Evolutionary conservation across 441 rosid genomes (phyloP).

Genomic region (Hura crepitans): DNA sequence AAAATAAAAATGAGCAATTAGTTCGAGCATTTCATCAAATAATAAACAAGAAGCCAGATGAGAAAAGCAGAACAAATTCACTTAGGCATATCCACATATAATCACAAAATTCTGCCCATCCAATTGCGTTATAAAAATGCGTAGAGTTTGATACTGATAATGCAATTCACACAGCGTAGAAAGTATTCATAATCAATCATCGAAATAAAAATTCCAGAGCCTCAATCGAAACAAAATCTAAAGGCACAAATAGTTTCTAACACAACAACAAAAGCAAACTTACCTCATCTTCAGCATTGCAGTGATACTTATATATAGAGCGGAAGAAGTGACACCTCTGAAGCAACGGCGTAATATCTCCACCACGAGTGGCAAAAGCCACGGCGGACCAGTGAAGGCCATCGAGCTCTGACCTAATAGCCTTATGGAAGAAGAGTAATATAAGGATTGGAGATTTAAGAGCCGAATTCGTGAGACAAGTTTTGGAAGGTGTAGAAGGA

Average conservation of each 20-base stretch:
- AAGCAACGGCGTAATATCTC: constrained; percentile 43
- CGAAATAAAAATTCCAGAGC: background rate
- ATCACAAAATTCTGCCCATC: background rate
- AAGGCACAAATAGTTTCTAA: background rate
- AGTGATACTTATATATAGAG: constrained; percentile 62
- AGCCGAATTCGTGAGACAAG: constrained; percentile 42
- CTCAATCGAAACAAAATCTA: background rate
- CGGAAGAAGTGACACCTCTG: constrained; percentile 51
- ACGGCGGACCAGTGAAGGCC: constrained; percentile 59
- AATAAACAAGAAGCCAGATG: background rate
- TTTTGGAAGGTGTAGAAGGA: constrained; percentile 38
- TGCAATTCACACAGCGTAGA: background rate
- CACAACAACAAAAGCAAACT: constrained; percentile 1
- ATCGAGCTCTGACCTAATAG: constrained; percentile 61
- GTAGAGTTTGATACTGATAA: background rate
- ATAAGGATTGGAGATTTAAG: constrained; percentile 58
- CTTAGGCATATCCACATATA: background rate
- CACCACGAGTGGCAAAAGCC: constrained; percentile 44
- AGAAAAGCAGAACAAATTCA: background rate
- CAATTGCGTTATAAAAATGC: background rate
- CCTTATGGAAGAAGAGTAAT: constrained; percentile 67
- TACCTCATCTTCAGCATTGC: constrained; percentile 78
- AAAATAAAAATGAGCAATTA: background rate
- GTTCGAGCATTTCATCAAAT: background rate
- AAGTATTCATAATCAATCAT: background rate